Base-by-base conservation (phyloP, 2,329 filamentous ascomycete species). In the Aspergillus ibericus region DNA sequence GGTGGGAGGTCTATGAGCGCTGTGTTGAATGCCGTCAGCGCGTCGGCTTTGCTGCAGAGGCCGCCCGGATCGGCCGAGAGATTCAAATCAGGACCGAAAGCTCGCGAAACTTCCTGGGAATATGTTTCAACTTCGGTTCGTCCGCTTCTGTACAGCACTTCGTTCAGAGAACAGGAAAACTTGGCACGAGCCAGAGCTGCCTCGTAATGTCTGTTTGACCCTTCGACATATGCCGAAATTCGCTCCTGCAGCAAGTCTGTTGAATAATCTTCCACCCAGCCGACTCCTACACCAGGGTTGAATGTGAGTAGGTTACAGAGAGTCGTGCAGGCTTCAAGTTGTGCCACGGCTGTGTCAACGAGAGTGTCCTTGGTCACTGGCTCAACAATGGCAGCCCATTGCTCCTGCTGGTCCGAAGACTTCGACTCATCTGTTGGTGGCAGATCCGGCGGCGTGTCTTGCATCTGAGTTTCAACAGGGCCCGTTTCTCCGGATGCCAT, bases 311-410 rank as follows among this genome's bases (percentile, higher is more conserved):
- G 71, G 61, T 79, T 79, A 68, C 80, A 84, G 54, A 82, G 77
- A 40, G 74, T 82, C 58, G 76, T 84, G 69, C 80, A 80, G 49
- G 75, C 82, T 64, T 77, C 85, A 52, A 91, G 72, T 62, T 88
- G 85, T 4, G 88, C 86, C 32, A 89, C 78, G 13, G 86, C 80
- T 0, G 88, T 91, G 60, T 92, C 89, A 1, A 91, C 77, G 6
- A 92, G 81, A 1, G 85, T 85, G 49, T 82, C 80, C 25, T 84
- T 82, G 1, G 87, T 88, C 25, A 90, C 78, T 0, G 88, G 85
- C 62, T 88, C 86, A 55, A 88, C 80, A n/a, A 91, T 81, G 3
- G 81, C 83, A 16, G 86, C 87, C 82, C 86, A 89, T 66, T 88
- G 82, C 59, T 86, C 86, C 36, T 83, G 59, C 44, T 64, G 74